These are phyloP conservation scores for Phytophthora fragariaefolia DNA, from an alignment of 352 stramenopile species.

Conservation along the genomic window DNA sequence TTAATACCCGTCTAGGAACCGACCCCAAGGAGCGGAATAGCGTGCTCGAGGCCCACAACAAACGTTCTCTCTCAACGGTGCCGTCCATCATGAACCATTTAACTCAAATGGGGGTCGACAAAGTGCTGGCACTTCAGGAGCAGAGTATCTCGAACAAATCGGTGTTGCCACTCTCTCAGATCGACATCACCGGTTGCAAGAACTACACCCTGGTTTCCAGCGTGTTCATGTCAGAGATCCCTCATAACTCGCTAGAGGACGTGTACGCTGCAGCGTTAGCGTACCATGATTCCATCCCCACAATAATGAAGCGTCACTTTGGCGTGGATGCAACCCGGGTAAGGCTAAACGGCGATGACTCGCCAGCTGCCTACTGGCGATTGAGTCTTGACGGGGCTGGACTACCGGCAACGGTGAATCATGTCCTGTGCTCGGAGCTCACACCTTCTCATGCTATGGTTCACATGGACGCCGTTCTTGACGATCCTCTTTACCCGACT, in stretches of 20 bases:
- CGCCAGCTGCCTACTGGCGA: constrained; percentile 26
- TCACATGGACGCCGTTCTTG: constrained; percentile 37
- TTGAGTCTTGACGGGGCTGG: constrained; percentile 22
- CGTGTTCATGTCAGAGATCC: constrained; percentile 63
- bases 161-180: constrained; percentile 30
- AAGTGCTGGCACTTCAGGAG: constrained; percentile 23
- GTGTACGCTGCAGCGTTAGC: constrained; percentile 30
- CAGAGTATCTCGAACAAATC: constrained; percentile 4
- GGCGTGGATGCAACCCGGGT: constrained; percentile 26
- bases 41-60: constrained; percentile 36
- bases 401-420: constrained; percentile 26
- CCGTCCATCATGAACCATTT: constrained; percentile 38
- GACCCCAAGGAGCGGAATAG: constrained; percentile 25
- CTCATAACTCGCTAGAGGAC: constrained; percentile 34
- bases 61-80: constrained; percentile 31
- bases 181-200: constrained; percentile 36
- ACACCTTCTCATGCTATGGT: constrained; percentile 29
- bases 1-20: constrained; percentile 31
- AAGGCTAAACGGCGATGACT: constrained; percentile 20
- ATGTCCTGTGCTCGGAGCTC: constrained; percentile 34
- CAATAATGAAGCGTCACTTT: constrained; percentile 40
- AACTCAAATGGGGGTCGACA: constrained; percentile 32
- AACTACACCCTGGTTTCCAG: constrained; percentile 49
- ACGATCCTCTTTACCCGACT: constrained; percentile 35
- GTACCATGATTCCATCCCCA: constrained; percentile 33